A percentile compares a stretch with the other conserved stretches of the same genome.
Evolutionary conservation across 495 filamentous ascomycete genomes (phyloP).

Genomic region (Sporormia fimetaria): DNA sequence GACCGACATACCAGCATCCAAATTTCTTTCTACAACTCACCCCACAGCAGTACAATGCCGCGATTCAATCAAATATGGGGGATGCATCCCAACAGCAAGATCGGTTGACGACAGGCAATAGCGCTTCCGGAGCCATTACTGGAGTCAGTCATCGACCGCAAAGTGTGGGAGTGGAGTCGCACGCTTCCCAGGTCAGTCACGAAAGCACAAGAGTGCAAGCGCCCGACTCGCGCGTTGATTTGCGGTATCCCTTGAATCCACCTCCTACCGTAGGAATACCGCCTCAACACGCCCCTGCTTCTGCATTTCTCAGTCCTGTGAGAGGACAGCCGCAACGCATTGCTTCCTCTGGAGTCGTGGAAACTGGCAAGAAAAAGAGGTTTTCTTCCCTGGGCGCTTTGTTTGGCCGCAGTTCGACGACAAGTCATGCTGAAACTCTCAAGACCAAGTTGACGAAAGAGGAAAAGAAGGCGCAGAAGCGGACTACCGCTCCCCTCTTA

Average conservation of each 20-base stretch:
- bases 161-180: slow-evolving; percentile 21
- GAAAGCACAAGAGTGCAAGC: slow-evolving; percentile 23
- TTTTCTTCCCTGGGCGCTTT: slow-evolving; percentile 36
- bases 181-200: slow-evolving; percentile 23
- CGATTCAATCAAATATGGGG: slow-evolving; percentile 13
- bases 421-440: slow-evolving; percentile 2
- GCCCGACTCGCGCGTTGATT: slow-evolving; percentile 20
- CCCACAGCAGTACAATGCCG: neutral
- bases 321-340: slow-evolving; percentile 9
- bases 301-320: too few species aligned
- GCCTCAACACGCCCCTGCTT: too few species aligned
- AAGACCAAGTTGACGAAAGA: slow-evolving; percentile 19
- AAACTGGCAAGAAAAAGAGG: slow-evolving; percentile 39
- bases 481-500: neutral
- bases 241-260: slow-evolving; percentile 22
- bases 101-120: slow-evolving; percentile 13
- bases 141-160: slow-evolving; percentile 11
- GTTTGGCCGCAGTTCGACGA: slow-evolving; percentile 21
- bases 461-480: slow-evolving; percentile 22
- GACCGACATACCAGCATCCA: neutral
- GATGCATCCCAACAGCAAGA: slow-evolving; percentile 15
- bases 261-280: slow-evolving; percentile 18
- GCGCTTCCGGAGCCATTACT: slow-evolving; percentile 9
- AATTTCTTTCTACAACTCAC: neutral
- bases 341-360: slow-evolving; percentile 11